Evolutionary conservation across 495 filamentous ascomycete genomes (phyloP), one percentile per base, ranked within the genome.

Genomic region (Elasticomyces elasticus): DNA sequence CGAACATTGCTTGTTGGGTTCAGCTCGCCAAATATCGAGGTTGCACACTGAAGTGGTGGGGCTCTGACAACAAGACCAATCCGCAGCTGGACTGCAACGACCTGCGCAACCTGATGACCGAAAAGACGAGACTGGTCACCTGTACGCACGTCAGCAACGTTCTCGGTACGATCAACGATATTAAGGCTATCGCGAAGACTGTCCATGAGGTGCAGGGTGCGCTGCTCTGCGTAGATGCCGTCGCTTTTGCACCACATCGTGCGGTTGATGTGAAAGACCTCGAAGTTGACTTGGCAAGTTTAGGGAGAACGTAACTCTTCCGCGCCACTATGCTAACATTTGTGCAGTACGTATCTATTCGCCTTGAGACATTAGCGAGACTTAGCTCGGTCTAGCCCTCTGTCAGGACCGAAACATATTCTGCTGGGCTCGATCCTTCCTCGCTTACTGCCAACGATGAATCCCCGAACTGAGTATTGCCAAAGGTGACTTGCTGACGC

Each of bases 71-170:
- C 28, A 65, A 64, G 9, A 67, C 65, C 12, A 79, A 81, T 64
- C 76, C 79, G 9, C 67, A 73, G 22, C 79, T 86, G 26, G 72
- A 72, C 11, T 62, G 75, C 15, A 67, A 68, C 0, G 71, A 76
- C 49, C 71, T 87, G 27, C 65, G 70, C 42, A 58, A 70, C 0
- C 70, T 88, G 13, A 69, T 88, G 2, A 75, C 72, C 0, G 52
- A 71, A 3, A 76, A 74, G 64, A 87, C 83, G 6, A 72, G 76
- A 27, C 70, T 88, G 4, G 82, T 87, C 0, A 70, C 82, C 1
- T 85, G 77, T 65, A 86, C 83, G 0, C 84, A 89, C 65, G 74
- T 76, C 1, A 76, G 72, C 41, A 89, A 89, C 61, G 79, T 89
- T 49, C 74, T 87, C 0, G 86, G 86, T 2, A 82, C 72, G 12